A percentile compares a stretch with the other conserved stretches of the same genome.
phyloP scores from a whole-genome alignment of 371 early-diverging fungal species.

The Basidiobolus meristosporus region DNA sequence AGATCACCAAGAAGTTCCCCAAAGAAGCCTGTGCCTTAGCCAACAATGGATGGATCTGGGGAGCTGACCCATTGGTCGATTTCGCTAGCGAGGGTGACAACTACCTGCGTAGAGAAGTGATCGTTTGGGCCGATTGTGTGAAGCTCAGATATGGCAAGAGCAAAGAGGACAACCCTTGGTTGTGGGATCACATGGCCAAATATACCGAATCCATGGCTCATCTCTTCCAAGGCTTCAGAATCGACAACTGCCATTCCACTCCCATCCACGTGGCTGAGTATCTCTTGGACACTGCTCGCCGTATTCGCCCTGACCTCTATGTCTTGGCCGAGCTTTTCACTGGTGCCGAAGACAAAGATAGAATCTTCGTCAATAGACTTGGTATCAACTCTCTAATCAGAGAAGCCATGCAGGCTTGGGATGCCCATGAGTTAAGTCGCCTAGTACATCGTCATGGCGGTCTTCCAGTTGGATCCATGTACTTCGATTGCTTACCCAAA shows the following conservation, averaged over 20 bases:
- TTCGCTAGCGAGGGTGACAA: slow-evolving; percentile 80
- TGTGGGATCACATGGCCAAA: slow-evolving; percentile 80
- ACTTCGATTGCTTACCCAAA: slow-evolving; percentile 18
- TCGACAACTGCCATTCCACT: slow-evolving; percentile 97
- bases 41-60: slow-evolving; percentile 98
- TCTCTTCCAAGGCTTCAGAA: slow-evolving; percentile 87
- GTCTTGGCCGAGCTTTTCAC: slow-evolving; percentile 95
- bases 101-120: slow-evolving; percentile 82
- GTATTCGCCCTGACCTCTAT: slow-evolving; percentile 72
- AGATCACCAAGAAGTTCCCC: slow-evolving; percentile 18
- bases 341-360: slow-evolving; percentile 81
- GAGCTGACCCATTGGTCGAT: slow-evolving; percentile 79
- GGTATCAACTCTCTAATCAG: slow-evolving; percentile 92
- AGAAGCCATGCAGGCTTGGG: slow-evolving; percentile 96
- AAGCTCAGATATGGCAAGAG: slow-evolving; percentile 81
- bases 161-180: slow-evolving; percentile 79
- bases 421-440: slow-evolving; percentile 72
- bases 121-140: slow-evolving; percentile 97
- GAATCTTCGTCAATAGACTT: slow-evolving; percentile 66
- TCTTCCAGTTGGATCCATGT: slow-evolving; percentile 57
- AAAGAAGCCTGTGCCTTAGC: slow-evolving; percentile 47
- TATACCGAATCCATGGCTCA: slow-evolving; percentile 79
- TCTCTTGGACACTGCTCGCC: slow-evolving; percentile 73
- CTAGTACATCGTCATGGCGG: slow-evolving; percentile 80
- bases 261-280: slow-evolving; percentile 87